These are phyloP conservation scores for Saccharomycopsis oosterbeekiorum DNA, from an alignment of 805 yeast genomes.

Conservation along the genomic window DNA sequence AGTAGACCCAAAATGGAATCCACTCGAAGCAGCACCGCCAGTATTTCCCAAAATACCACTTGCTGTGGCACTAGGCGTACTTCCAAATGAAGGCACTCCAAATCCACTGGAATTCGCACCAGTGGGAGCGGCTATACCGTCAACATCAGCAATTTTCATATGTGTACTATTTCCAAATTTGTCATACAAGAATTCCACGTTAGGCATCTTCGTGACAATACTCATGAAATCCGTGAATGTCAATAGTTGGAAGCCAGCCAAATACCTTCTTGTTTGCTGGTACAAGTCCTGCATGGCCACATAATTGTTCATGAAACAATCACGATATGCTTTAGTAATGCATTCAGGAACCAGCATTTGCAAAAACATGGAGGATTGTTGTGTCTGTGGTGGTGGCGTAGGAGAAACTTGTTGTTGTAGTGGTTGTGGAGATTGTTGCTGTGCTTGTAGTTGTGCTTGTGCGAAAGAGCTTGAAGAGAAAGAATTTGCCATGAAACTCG, in stretches of 20 bases:
- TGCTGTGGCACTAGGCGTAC: not conserved
- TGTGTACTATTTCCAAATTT: not conserved
- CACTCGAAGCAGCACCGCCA: not conserved
- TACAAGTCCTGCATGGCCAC: slow-evolving; percentile 5
- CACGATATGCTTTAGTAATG: not conserved
- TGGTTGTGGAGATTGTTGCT: not conserved
- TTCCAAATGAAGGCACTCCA: not conserved
- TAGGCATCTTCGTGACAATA: not conserved
- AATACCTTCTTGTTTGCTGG: slow-evolving; percentile 5
- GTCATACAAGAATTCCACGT: not conserved
- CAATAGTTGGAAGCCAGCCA: not conserved
- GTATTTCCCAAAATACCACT: not conserved
- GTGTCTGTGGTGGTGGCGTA: too few relatives aligned
- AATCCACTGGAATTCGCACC: not conserved
- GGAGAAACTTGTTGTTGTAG: not conserved
- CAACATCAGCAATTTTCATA: not conserved
- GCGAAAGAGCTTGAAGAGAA: not conserved
- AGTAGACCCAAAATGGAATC: not conserved
- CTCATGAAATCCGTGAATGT: slow-evolving; percentile 4
- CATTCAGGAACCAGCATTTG: not conserved
- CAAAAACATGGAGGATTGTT: not conserved
- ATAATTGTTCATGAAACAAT: not conserved
- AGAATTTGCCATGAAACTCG: not conserved
- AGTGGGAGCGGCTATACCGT: not conserved
- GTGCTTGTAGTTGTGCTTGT: not conserved